Evolutionary conservation across 495 filamentous ascomycete genomes (phyloP).

Genomic region (Podospora comata): DNA sequence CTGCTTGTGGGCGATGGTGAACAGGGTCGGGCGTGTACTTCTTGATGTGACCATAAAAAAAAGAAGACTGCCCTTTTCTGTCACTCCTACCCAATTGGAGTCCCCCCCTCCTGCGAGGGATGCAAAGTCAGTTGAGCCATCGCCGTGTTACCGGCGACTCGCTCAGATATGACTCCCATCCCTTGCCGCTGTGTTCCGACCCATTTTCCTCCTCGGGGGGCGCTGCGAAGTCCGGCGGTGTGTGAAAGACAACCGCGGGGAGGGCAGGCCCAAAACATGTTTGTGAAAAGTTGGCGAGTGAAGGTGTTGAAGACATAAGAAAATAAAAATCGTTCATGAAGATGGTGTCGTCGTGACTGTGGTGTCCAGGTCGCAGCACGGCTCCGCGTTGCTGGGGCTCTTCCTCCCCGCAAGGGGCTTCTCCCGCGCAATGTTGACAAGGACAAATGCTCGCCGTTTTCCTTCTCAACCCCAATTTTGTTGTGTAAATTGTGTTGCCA

Average conservation of each 20-base stretch:
- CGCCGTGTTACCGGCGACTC: neutral
- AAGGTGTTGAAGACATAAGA: slow-evolving; percentile 5
- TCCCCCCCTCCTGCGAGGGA: neutral
- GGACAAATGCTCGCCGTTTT: neutral
- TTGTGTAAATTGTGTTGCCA: slow-evolving; percentile 6
- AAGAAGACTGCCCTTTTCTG: neutral
- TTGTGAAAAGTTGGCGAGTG: neutral
- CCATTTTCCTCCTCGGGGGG: neutral
- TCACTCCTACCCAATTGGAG: neutral
- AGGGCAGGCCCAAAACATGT: neutral
- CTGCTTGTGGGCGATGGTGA: neutral
- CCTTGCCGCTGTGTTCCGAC: neutral
- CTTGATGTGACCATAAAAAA: neutral
- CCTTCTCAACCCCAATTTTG: slow-evolving; percentile 6
- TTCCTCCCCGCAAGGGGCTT: neutral
- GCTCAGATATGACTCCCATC: neutral
- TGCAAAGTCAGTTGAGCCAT: neutral
- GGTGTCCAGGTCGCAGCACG: neutral
- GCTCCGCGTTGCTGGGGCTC: neutral
- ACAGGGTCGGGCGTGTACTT: neutral
- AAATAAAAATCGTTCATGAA: neutral
- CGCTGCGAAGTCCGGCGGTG: neutral
- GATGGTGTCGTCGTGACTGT: slow-evolving; percentile 10
- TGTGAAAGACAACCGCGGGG: neutral
- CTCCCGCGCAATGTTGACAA: neutral